Evolutionary conservation across 75 land plant genomes (phyloP).

Genomic region (Larix kaempferi): DNA sequence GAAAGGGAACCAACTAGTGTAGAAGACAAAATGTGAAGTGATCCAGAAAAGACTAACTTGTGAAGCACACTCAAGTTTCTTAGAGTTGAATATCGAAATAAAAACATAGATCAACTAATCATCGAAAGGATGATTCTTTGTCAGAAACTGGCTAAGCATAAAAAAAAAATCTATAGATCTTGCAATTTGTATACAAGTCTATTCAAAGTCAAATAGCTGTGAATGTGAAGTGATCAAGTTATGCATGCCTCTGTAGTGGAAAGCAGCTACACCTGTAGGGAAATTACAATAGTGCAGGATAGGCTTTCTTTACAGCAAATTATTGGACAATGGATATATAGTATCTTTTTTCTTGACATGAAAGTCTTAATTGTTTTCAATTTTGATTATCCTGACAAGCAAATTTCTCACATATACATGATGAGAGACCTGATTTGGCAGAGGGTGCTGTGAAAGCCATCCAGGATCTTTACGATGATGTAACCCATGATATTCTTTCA

Average conservation of each 20-base stretch:
- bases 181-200: too few relatives aligned
- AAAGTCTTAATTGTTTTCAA: background rate
- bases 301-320: background rate
- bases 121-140: too few relatives aligned
- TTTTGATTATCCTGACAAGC: background rate
- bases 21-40: slow-evolving; percentile 17
- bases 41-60: background rate
- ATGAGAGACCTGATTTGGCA: slow-evolving; percentile 44
- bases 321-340: too few relatives aligned
- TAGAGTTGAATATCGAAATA: too few relatives aligned
- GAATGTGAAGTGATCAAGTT: too few relatives aligned
- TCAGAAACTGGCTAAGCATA: too few relatives aligned
- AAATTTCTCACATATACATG: slow-evolving; percentile 32
- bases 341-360: background rate
- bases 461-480: slow-evolving; percentile 78
- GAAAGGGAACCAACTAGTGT: slow-evolving; percentile 6
- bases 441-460: slow-evolving; percentile 75
- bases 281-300: background rate
- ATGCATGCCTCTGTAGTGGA: too few relatives aligned
- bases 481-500: slow-evolving; percentile 68
- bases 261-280: too few relatives aligned
- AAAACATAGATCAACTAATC: too few relatives aligned
- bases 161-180: too few relatives aligned
- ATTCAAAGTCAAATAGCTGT: too few relatives aligned
- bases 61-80: too few relatives aligned